phyloP scores from a whole-genome alignment of 306 rosid species.

The Acacia acuminata region DNA sequence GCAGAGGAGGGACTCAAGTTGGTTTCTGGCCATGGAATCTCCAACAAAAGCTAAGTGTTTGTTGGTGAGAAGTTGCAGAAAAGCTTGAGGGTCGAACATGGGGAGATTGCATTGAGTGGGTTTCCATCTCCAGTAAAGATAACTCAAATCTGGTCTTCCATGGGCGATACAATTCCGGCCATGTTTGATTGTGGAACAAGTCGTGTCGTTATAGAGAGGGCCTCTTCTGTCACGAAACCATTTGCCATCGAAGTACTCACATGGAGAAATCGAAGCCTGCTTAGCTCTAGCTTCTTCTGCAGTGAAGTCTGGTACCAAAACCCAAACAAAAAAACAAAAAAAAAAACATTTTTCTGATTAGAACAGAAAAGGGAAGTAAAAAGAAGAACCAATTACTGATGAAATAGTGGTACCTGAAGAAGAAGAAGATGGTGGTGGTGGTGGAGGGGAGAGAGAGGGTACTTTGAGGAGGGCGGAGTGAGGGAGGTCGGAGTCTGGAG shows the following conservation, averaged over 20 bases:
- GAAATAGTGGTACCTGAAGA: slow-evolving; percentile 34
- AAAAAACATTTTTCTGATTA: neutral
- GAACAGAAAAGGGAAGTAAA: neutral
- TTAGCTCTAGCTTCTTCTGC: slow-evolving; percentile 48
- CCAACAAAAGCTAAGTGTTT: slow-evolving; percentile 86
- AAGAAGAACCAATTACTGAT: neutral
- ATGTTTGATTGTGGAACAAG: slow-evolving; percentile 73
- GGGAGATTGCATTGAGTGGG: slow-evolving; percentile 67
- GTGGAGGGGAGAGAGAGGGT: slow-evolving; percentile 25
- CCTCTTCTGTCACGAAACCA: slow-evolving; percentile 72
- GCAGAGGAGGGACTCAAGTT: slow-evolving; percentile 91
- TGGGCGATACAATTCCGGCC: slow-evolving; percentile 79
- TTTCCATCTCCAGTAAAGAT: slow-evolving; percentile 83
- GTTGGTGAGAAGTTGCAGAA: slow-evolving; percentile 57
- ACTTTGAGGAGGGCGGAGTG: slow-evolving; percentile 27
- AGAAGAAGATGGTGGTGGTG: slow-evolving; percentile 23
- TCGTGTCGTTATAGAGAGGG: slow-evolving; percentile 79
- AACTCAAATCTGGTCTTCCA: slow-evolving; percentile 70
- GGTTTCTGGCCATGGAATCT: slow-evolving; percentile 98
- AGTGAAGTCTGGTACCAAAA: slow-evolving; percentile 19
- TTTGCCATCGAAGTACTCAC: slow-evolving; percentile 71
- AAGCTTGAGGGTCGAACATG: slow-evolving; percentile 78
- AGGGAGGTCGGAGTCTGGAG: slow-evolving; percentile 30
- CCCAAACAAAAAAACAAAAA: neutral
- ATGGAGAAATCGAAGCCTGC: slow-evolving; percentile 28